phyloP scores from a whole-genome alignment of 352 stramenopile genomes.

The Globisporangium canariense region DNA sequence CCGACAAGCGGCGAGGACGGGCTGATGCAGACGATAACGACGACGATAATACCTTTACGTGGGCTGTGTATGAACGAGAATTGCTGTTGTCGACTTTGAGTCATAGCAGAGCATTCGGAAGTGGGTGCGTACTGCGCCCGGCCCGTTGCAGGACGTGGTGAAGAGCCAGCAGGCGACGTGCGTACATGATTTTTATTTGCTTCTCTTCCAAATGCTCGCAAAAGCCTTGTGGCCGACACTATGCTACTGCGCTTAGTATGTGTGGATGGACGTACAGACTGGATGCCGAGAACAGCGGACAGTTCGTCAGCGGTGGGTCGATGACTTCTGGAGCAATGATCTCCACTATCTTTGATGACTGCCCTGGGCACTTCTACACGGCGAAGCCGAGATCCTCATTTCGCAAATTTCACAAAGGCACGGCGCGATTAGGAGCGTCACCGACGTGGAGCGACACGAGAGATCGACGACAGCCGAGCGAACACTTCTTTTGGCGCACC shows the following conservation, averaged over 20 bases:
- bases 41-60: background rate
- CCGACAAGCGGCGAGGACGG: background rate
- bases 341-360: conserved; percentile 69
- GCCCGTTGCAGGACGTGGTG: conserved; percentile 72
- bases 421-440: no score
- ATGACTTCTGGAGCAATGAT: conserved; percentile 39
- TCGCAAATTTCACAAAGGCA: no score
- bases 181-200: background rate
- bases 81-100: conserved; percentile 30
- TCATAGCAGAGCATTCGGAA: conserved; percentile 74
- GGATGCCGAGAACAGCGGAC: conserved; percentile 36
- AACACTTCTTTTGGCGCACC: no score
- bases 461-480: no score
- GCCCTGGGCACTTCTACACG: no score
- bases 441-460: no score
- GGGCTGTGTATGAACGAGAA: background rate
- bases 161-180: conserved; percentile 58
- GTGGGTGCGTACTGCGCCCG: conserved; percentile 68
- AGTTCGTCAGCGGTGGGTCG: conserved; percentile 40
- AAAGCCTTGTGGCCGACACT: background rate
- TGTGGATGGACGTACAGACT: conserved; percentile 27
- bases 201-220: background rate
- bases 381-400: no score
- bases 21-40: background rate
- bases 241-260: background rate